Evolutionary conservation across 2,329 filamentous ascomycete species (phyloP).

Genomic region (Colletotrichum australisinense): DNA sequence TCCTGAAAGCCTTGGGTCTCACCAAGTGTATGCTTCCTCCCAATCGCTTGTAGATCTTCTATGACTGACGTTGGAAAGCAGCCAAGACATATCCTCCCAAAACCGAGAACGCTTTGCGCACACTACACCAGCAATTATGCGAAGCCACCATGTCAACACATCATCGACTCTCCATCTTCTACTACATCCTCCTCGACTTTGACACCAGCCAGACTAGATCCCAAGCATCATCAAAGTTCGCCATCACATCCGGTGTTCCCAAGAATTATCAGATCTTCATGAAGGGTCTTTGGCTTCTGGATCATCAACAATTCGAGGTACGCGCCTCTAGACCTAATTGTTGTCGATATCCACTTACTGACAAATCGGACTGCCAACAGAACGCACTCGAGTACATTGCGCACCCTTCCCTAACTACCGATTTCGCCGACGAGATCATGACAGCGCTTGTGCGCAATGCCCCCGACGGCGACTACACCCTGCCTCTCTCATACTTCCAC

Average conservation of each 20-base stretch:
- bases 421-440: slow-evolving; percentile 87
- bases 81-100: slow-evolving; percentile 80
- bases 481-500: slow-evolving; percentile 83
- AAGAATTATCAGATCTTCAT: slow-evolving; percentile 84
- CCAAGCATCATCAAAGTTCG: slow-evolving; percentile 67
- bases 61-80: slow-evolving; percentile 37
- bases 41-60: not conserved
- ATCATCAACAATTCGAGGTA: slow-evolving; percentile 76
- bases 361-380: slow-evolving; percentile 46
- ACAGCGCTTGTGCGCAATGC: slow-evolving; percentile 73
- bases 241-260: slow-evolving; percentile 73
- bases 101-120: slow-evolving; percentile 73
- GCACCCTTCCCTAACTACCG: slow-evolving; percentile 82
- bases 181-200: slow-evolving; percentile 85
- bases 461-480: slow-evolving; percentile 67
- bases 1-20: slow-evolving; percentile 77
- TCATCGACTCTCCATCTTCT: slow-evolving; percentile 85
- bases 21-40: slow-evolving; percentile 66
- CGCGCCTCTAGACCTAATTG: slow-evolving; percentile 8
- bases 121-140: slow-evolving; percentile 77
- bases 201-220: slow-evolving; percentile 64
- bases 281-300: slow-evolving; percentile 84
- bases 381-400: slow-evolving; percentile 80
- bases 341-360: not conserved
- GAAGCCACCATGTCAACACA: slow-evolving; percentile 73